Evolutionary conservation across 768 basidiomycete genomes (phyloP), one percentile per base, ranked within the genome.

Genomic region (Plicaturopsis crispa): DNA sequence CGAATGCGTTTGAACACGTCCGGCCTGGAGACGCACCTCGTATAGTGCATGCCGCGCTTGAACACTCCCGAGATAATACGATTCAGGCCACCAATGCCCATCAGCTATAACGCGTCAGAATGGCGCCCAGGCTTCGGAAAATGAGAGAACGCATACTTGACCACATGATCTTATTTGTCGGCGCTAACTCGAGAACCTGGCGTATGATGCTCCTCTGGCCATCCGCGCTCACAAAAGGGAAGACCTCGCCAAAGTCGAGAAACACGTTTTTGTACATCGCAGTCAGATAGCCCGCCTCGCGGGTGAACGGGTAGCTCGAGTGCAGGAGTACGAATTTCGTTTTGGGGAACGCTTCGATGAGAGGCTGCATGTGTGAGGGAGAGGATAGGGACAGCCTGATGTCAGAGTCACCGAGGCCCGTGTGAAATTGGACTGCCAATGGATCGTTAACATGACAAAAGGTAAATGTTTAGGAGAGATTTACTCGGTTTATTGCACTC

Each of bases 91-190:
- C 73, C 78, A 76, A 48, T 77, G 75, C 6, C 73, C 77, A 48
- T 86, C 80, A 33, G 75, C 74, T 72, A 42, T 17, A 24, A 20
- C 5, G 34, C 8, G 16, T 36, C n/a, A 14, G 10, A 21, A 22
- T 28, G 21, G 35, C 20, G 18, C 24, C 13, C 7, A 19, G 13
- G 13, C 8, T 31, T 11, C 31, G 13, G 32, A 32, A 26, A 17
- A 13, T 17, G 36, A 10, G 22, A 22, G 39, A 31, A 7, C 7
- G 58, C 74, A 46, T 48, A 84, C 84, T 85, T 4, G 83, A 86
- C 81, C 82, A 89, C 62, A 89, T 52, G 19, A 88, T 74, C 52
- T 87, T 89, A 53, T 78, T 85, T 20, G 78, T 84, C 10, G 86
- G 86, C 13, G 71, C 64, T 11, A 86, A 58, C 54, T 88, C 86